Evolutionary conservation across 495 filamentous ascomycete species (phyloP).

Genomic region (Apodospora peruviana): DNA sequence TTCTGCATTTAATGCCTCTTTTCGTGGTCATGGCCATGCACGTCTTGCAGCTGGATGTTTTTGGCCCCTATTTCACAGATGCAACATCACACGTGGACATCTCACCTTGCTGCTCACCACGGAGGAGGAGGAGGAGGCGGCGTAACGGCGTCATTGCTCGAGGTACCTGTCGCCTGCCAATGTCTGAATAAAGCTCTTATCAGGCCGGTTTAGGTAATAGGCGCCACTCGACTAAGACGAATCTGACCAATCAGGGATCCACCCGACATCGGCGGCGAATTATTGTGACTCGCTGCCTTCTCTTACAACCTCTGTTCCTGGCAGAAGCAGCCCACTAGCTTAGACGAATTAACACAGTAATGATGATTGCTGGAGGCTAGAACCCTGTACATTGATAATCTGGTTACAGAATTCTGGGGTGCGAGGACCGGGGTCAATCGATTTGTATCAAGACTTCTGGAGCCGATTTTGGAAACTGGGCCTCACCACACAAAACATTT

Average conservation of each 20-base stretch:
- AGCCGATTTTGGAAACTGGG: constrained; percentile 19
- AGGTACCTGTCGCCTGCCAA: too few relatives aligned
- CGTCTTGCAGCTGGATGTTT: not conserved
- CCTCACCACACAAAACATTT: constrained; percentile 25
- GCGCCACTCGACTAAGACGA: constrained; percentile 5
- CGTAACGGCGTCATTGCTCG: not conserved
- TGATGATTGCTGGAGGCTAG: constrained; percentile 5
- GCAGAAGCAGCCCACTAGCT: constrained; percentile 12
- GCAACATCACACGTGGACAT: constrained; percentile 16
- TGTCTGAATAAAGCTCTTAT: constrained; percentile 18
- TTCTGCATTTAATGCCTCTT: too few relatives aligned
- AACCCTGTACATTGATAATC: constrained; percentile 13
- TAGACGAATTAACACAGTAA: constrained; percentile 7
- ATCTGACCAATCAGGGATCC: constrained; percentile 12
- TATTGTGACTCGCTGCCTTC: constrained; percentile 7
- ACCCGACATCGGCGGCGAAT: constrained; percentile 20
- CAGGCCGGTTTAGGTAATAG: constrained; percentile 28
- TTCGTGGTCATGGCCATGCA: too few relatives aligned
- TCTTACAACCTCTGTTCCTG: constrained; percentile 11
- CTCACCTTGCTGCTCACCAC: constrained; percentile 1
- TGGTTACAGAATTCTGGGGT: constrained; percentile 12
- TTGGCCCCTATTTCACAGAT: constrained; percentile 5
- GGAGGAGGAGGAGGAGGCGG: too few relatives aligned
- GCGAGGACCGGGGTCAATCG: constrained; percentile 8
- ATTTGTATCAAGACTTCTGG: constrained; percentile 19